phyloP scores from a whole-genome alignment of 306 rosid species.

The Quercus parvula region DNA sequence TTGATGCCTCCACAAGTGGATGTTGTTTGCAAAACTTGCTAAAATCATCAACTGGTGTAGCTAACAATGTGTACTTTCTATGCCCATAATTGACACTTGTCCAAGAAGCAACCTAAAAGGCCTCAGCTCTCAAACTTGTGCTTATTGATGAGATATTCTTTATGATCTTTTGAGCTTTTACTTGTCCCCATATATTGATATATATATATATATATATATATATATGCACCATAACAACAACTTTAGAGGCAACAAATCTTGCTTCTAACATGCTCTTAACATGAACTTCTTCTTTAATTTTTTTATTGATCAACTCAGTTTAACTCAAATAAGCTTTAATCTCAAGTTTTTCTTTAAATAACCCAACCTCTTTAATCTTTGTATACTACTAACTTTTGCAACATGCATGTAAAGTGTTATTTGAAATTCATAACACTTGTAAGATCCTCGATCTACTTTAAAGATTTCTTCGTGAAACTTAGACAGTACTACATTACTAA shows the following conservation, averaged over 20 bases:
- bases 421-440: too few relatives aligned
- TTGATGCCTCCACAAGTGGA: conserved; percentile 21
- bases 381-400: too few relatives aligned
- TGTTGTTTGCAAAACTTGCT: neutral
- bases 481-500: too few relatives aligned
- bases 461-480: too few relatives aligned
- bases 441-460: too few relatives aligned
- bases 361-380: too few relatives aligned
- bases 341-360: too few relatives aligned
- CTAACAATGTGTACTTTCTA: neutral
- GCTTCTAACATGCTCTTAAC: neutral
- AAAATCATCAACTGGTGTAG: neutral
- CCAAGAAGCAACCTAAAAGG: neutral
- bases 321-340: too few relatives aligned
- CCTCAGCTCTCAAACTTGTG: neutral
- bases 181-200: neutral
- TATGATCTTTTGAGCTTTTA: neutral
- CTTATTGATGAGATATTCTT: neutral
- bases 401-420: too few relatives aligned
- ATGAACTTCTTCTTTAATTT: neutral
- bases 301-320: too few relatives aligned
- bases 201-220: too few relatives aligned
- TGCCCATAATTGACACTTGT: neutral
- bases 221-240: neutral
- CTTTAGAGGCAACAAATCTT: neutral